Evolutionary conservation across 768 basidiomycete genomes (phyloP), one percentile per base, ranked within the genome.

Genomic region (Rhizopogon vesiculosus): DNA sequence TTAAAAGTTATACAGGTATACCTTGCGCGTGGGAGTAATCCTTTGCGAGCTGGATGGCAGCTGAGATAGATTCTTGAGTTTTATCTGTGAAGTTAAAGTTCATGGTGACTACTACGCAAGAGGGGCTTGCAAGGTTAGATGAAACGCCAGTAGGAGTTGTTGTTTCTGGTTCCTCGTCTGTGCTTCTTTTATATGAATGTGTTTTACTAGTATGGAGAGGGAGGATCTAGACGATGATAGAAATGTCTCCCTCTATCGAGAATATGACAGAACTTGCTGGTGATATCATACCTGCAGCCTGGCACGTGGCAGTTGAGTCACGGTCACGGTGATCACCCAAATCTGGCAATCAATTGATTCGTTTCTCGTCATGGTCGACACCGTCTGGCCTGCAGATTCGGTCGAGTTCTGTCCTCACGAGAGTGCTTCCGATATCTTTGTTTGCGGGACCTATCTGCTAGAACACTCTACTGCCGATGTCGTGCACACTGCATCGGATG

Each of bases 381-480:
- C 93, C 1, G 70, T 74, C n/a, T 86, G 83, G 64, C 93, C 93
- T 9, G 94, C 93, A 19, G 94, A 97, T 69, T 84, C 89, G 10
- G 78, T 93, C 53, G 97, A 98, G 64, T 98, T 94, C 67, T 94
- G 91, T 61, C 95, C 94, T 5, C 80, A 81, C 54, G 76, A 77
- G 12, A 73, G 74, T 25, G 77, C 76, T 48, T 72, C 76, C 3
- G 73, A 87, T 60, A 71, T 97, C 28, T 79, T 98, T 56, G 88
- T 87, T 2, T 93, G 92, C 62, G 96, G 96, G 19, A 98, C 96
- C 0, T 99, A 99, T 73, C 85, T 91, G 61, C 78, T 98, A 19
- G 76, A 85, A 42, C 68, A 81, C 54, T 56, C 63, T 33, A 74
- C 72, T 55, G 59, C 62, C 56, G 40, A 55, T 52, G 22, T 62